Base-by-base conservation (phyloP, 129 eudicot genomes). In the Ambrosia trifida region DNA sequence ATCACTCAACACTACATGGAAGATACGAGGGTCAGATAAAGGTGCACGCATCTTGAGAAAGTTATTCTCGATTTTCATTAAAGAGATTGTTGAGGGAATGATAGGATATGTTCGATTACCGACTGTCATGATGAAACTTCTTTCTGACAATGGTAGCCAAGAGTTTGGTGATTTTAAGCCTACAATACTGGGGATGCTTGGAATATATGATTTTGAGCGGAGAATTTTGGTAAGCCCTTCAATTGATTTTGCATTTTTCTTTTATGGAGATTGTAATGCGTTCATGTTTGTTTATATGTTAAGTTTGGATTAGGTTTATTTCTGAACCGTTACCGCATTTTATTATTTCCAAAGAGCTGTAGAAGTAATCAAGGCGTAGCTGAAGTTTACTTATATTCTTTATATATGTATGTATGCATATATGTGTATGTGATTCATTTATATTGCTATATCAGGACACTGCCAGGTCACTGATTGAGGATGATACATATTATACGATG, bases 81-180 rank as follows among this genome's bases (percentile, higher is more conserved):
- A 84, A 82, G 96, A 90, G 83, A 90, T 94, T 54, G 96, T 94
- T 58, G 99, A 90, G 66, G 99, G 99, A 76, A 94, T 94, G 99
- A 79, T 94, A 52, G 97, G 97, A 70, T 87, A 85, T 69, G 93
- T 94, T 52, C 88, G 87, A 70, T 86, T 88, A 47, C 97, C 93
- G 41, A 72, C 80, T 35, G 84, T 94, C 85, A 94, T 94, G 97
- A 68, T 76, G 86, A 94, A 94, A 73, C 96, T 94, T 67, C 89
- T 94, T 43, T 85, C 97, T 16, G 97, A 94, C 64, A 94, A 87
- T 68, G 89, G 96, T 43, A 75, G 52, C 79, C 99, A 90, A 79
- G 97, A 94, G 80, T 94, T 94, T 73, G 99, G 99, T 79, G 97
- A 94, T 85, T 89, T 89, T 59, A 94, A 86, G 75, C 82, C 79